Base-by-base conservation (phyloP, 148 eudicot genomes). In the Rheum nobile region DNA sequence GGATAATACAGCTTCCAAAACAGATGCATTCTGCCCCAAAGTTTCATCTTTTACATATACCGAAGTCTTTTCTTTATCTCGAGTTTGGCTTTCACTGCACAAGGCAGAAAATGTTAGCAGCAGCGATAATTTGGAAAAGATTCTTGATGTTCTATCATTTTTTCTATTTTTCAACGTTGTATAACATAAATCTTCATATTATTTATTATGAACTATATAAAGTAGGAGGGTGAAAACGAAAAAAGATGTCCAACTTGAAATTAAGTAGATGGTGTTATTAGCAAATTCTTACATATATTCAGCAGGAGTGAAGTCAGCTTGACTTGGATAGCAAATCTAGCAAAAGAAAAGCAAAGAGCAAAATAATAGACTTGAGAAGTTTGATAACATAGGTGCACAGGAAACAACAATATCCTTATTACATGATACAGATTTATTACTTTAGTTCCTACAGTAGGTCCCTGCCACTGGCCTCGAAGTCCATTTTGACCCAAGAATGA, bases 401-500 rank as follows among this genome's bases (percentile, higher is more conserved):
- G 14, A 44, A 67, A 43, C 22, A 19, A 67, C 21, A 4, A 12
- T 11, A 29, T 32, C 19, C 5, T 74, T 22, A 48, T 10, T n/a
- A 5, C 8, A 71, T 71, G 31, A 76, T 65, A 22, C 55, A 63
- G 28, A 19, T 29, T 3, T 42, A 50, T 55, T 61, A 91, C 96
- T 96, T 94, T 94, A 41, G 86, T 77, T 77, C 87, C 93, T 34
- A 90, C 71, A 72, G 75, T 91, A 46, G 97, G 98, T 29, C 85
- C 91, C 73, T 67, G 86, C 98, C 96, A 95, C 75, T 88, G 92
- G 71, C 87, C 82, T 59, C 83, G 89, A 76, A 95, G 90, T 71
- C 98, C 97, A 86, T 81, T 90, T 57, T 91, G 96, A 65, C 98
- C 98, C 75, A 95, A 80, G 71, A 95, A 80, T 7, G 97, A 88